Base-by-base conservation (phyloP, 768 basidiomycete genomes). In the Lenzites betulinus region DNA sequence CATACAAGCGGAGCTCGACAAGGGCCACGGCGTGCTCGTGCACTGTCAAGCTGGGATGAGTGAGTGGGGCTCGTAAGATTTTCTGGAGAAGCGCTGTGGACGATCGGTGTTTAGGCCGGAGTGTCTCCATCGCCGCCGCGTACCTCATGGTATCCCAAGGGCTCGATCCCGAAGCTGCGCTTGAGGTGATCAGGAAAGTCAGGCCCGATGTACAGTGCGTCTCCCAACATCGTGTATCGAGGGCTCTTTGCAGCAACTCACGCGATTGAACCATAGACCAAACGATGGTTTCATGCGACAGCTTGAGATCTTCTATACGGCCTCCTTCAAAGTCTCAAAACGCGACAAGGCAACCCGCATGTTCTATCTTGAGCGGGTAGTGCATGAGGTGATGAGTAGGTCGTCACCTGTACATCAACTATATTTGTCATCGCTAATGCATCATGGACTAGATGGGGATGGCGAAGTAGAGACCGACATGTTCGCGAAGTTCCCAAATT, bases 11-110 rank as follows among this genome's bases (percentile, higher is more conserved):
- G 90, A 94, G 65, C 73, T 95, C 2, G 82, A 87, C 70, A 90
- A 89, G 67, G 86, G 83, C 0, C 77, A 87, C 30, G 88, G 89
- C 1, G 88, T 98, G 1, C 76, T 96, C 20, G 90, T 97, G 0
- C 95, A 97, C 73, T 96, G 95, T 70, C 88, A 92, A 59, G 93
- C 92, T 23, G 95, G 95, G 25, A 80, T 93, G 74, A 93, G 92
- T 92, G 74, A 71, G 90, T 82, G 23, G 22, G 18, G n/a, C 4
- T 63, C 48, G 25, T 46, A 35, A 2, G 8, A 35, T 35, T 4
- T n/a, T 18, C 6, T n/a, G 8, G n/a, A 38, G 35, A 3, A 8
- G 11, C 16, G 18, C 13, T 6, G 6, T 6, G 23, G 22, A 38
- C 35, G 36, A 23, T 18, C 22, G 36, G 43, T 8, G 26, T n/a